A percentile compares a stretch with the other conserved stretches of the same genome.
phyloP scores from a whole-genome alignment of 352 stramenopile species.

The Globisporangium spiculum region DNA sequence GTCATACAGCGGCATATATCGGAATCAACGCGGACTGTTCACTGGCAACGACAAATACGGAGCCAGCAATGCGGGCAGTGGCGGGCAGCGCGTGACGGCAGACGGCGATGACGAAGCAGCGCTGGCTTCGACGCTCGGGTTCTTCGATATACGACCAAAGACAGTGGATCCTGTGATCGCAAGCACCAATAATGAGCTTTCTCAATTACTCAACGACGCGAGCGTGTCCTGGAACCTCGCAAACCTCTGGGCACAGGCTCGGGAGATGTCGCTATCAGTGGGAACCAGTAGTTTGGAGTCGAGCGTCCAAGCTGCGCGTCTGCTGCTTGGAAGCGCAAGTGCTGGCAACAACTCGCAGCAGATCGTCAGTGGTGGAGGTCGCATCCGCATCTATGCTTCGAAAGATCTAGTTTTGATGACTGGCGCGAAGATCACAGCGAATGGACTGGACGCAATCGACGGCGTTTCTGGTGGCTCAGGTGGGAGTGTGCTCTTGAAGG shows the following conservation, averaged over 20 bases:
- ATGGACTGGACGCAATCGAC: slow-evolving; percentile 38
- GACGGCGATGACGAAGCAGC: slow-evolving; percentile 25
- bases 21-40: slow-evolving; percentile 27
- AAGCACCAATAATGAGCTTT: not conserved
- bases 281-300: slow-evolving; percentile 14
- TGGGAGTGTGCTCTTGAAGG: slow-evolving; percentile 48
- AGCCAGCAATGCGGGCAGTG: slow-evolving; percentile 55
- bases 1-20: slow-evolving; percentile 29
- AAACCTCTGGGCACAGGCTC: slow-evolving; percentile 35
- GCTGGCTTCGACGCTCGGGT: slow-evolving; percentile 32
- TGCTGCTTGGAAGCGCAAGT: slow-evolving; percentile 55
- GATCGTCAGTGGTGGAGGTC: slow-evolving; percentile 39
- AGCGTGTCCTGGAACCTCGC: slow-evolving; percentile 54
- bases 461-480: slow-evolving; percentile 48
- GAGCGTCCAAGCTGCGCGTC: slow-evolving; percentile 29
- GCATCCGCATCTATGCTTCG: slow-evolving; percentile 63
- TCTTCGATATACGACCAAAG: slow-evolving; percentile 45
- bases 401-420: slow-evolving; percentile 70
- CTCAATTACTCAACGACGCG: slow-evolving; percentile 31
- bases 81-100: slow-evolving; percentile 40
- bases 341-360: not conserved
- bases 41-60: slow-evolving; percentile 39
- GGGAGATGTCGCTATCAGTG: slow-evolving; percentile 13
- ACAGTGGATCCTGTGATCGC: slow-evolving; percentile 17
- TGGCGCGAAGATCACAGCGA: slow-evolving; percentile 43